These are phyloP conservation scores for Umbellularia californica DNA, from an alignment of 164 flowering plant species.

Conservation along the genomic window DNA sequence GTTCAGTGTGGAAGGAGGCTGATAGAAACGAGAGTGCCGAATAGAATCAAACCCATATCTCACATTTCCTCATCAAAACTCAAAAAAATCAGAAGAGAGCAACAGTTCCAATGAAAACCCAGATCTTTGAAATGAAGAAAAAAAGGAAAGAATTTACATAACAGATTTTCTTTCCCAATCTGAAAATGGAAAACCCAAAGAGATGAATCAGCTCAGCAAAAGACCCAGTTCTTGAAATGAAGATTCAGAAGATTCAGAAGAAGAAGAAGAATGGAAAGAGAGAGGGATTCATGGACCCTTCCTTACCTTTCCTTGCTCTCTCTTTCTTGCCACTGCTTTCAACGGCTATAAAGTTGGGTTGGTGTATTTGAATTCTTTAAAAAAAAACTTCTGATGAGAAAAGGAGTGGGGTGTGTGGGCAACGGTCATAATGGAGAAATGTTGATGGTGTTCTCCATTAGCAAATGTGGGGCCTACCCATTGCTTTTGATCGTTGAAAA, in stretches of 20 bases:
- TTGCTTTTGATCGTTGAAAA: not conserved
- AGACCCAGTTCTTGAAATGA: not conserved
- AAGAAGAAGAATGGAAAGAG: not conserved
- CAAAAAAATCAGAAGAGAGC: conserved; percentile 2
- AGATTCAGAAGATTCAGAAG: not conserved
- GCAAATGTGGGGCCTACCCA: not conserved
- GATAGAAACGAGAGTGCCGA: not conserved
- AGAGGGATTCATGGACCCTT: not conserved
- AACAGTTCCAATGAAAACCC: not conserved
- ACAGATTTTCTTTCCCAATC: not conserved
- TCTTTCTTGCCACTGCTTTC: not conserved
- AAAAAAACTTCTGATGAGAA: not conserved
- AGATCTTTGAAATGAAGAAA: not conserved
- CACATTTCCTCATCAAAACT: not conserved
- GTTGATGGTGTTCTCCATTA: conserved; percentile 3
- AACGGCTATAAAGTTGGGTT: conserved; percentile 13
- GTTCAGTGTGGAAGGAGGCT: not conserved
- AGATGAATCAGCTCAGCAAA: not conserved
- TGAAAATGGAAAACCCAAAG: not conserved
- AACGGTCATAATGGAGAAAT: conserved; percentile 16
- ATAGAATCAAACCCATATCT: not conserved
- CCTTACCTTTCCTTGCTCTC: not conserved
- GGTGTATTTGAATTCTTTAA: not conserved
- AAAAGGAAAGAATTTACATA: not conserved
- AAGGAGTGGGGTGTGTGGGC: not conserved